These are phyloP conservation scores for Babesia divergens DNA, from an alignment of 169 alveolate genomes.

Conservation along the genomic window DNA sequence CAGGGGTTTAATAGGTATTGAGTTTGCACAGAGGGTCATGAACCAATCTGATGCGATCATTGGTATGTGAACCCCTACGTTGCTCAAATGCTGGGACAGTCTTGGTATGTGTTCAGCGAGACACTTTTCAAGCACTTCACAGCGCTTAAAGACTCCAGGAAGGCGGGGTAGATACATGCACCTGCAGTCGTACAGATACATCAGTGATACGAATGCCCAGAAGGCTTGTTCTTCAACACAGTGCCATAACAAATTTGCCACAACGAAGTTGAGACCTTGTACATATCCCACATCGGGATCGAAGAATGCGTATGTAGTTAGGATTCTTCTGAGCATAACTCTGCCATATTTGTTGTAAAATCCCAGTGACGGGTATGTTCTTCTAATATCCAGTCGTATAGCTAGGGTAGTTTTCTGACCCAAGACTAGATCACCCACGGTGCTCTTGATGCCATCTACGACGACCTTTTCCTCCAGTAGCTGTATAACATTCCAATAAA, in stretches of 20 bases:
- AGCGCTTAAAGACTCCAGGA: slow-evolving; percentile 62
- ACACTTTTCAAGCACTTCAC: slow-evolving; percentile 52
- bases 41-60: slow-evolving; percentile 83
- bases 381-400: slow-evolving; percentile 41
- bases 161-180: slow-evolving; percentile 72
- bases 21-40: slow-evolving; percentile 77
- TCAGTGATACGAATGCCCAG: slow-evolving; percentile 64
- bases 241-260: slow-evolving; percentile 83
- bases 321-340: slow-evolving; percentile 45
- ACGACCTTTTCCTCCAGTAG: slow-evolving; percentile 34
- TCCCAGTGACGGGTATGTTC: slow-evolving; percentile 62
- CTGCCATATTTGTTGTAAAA: slow-evolving; percentile 51
- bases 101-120: slow-evolving; percentile 40
- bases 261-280: slow-evolving; percentile 85
- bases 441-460: slow-evolving; percentile 29
- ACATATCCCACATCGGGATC: slow-evolving; percentile 79
- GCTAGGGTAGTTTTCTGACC: slow-evolving; percentile 57
- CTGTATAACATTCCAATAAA: slow-evolving; percentile 57
- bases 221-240: slow-evolving; percentile 80
- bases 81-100: slow-evolving; percentile 43
- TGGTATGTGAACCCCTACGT: slow-evolving; percentile 70
- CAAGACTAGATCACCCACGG: slow-evolving; percentile 52
- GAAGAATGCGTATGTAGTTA: slow-evolving; percentile 56
- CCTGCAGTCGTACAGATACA: slow-evolving; percentile 79
- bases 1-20: slow-evolving; percentile 72